Evolutionary conservation across 73 alveolate species (phyloP).

Genomic region (Stentor coeruleus): DNA sequence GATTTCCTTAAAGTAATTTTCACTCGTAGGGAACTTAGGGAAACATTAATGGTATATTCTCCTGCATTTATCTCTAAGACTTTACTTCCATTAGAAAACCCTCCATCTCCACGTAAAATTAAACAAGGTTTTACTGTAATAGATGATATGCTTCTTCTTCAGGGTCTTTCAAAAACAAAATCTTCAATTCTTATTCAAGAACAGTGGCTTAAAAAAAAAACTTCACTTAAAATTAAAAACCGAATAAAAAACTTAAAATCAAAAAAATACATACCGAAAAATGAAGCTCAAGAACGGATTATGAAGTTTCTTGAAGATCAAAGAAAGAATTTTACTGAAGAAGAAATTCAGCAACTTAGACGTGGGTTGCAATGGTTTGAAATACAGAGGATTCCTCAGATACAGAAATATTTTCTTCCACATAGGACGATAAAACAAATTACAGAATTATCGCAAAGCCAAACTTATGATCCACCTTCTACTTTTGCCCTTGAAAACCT

Average conservation of each 20-base stretch:
- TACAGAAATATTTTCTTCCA: neutral
- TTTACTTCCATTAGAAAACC: neutral
- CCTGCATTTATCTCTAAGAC: neutral
- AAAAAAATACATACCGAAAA: neutral
- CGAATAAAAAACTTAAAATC: neutral
- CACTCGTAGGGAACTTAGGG: neutral
- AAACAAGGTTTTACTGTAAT: neutral
- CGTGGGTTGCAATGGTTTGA: neutral
- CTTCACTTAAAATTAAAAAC: neutral
- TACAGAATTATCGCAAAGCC: neutral
- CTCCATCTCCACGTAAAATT: neutral
- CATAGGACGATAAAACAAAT: neutral
- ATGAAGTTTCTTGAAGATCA: neutral
- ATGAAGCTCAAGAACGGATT: neutral
- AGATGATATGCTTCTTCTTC: constrained; percentile 2
- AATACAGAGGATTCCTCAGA: neutral
- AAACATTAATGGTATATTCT: neutral
- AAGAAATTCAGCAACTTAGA: neutral
- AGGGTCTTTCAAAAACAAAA: neutral
- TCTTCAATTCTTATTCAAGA: neutral
- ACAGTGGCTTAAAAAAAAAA: neutral
- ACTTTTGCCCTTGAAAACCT: neutral
- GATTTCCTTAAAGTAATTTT: neutral
- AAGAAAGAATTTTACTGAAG: neutral
- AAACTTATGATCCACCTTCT: neutral